Evolutionary conservation across 768 basidiomycete species (phyloP), one percentile per base, ranked within the genome.

Genomic region (Termitomyces titanicus): DNA sequence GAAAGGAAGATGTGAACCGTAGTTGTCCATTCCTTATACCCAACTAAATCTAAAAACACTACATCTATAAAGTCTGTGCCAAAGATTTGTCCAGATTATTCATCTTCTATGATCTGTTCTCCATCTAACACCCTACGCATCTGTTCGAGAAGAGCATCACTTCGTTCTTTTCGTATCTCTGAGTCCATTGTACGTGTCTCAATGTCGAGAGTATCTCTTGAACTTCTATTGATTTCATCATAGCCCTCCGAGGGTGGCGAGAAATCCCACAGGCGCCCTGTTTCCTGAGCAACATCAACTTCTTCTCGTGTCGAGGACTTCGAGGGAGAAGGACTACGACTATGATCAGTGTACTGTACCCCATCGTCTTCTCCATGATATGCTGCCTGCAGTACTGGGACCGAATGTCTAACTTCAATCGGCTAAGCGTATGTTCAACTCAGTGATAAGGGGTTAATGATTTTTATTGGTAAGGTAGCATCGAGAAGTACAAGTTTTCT

Each of bases 71-170:
- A 38, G 24, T 52, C n/a, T 29, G 18, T 12, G 25, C 35, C 18
- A 22, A 20, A 5, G 29, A n/a, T 22, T 0, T 12, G 1, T 9
- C 8, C 9, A 17, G 10, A 13, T 3, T 25, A 18, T 25, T 6
- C 9, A n/a, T 3, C 18, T 33, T 25, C 25, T 22, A 38, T 18
- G 27, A 12, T 25, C 34, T 47, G 48, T 18, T 58, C 47, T 25
- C 53, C 57, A 25, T 58, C 50, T 5, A 58, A 35, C 7, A 58
- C 57, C 24, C 33, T 55, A 27, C 50, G 53, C 57, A 58, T 58
- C 25, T 33, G 43, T 37, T 51, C 38, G 12, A 58, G 20, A 29
- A 58, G 33, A 24, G 38, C 53, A 37, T 51, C 57, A 15, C 39
- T 48, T 5, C 57, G 54, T n/a, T 37, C 47, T 22, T 55, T 37